Percentiles rank a stretch among this genome's conserved stretches.
phyloP scores from a whole-genome alignment of 2,329 filamentous ascomycete species.

The Pseudogymnoascus sp. region DNA sequence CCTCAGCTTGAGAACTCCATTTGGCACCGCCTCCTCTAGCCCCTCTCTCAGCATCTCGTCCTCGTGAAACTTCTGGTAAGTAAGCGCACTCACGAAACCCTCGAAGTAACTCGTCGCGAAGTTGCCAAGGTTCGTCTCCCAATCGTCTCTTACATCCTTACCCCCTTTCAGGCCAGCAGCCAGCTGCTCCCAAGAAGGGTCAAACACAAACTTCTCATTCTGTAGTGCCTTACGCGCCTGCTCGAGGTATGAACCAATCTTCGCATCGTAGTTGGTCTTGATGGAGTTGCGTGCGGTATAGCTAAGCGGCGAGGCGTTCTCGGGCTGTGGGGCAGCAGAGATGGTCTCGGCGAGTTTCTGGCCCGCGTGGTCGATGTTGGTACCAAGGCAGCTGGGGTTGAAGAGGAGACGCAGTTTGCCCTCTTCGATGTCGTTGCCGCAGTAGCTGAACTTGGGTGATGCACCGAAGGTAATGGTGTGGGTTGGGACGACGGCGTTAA shows the following conservation, averaged over 20 bases:
- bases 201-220: constrained; percentile 37
- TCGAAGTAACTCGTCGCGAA: constrained; percentile 39
- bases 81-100: constrained; percentile 35
- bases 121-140: constrained; percentile 38
- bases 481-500: constrained; percentile 40
- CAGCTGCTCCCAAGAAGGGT: constrained; percentile 40
- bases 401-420: constrained; percentile 46
- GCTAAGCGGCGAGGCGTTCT: constrained; percentile 30
- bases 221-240: constrained; percentile 32
- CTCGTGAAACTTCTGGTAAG: constrained; percentile 38
- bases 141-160: constrained; percentile 33
- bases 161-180: constrained; percentile 36
- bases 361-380: constrained; percentile 36
- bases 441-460: constrained; percentile 39
- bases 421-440: constrained; percentile 37
- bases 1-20: constrained; percentile 16
- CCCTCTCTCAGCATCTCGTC: constrained; percentile 22
- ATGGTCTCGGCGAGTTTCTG: constrained; percentile 38
- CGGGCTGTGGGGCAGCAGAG: constrained; percentile 35
- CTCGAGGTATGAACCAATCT: constrained; percentile 35
- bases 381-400: constrained; percentile 35
- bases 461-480: constrained; percentile 42
- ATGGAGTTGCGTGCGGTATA: constrained; percentile 39
- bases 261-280: constrained; percentile 36
- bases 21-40: constrained; percentile 17